Conservation (phyloP, 2,329 filamentous ascomycete species). For the Sphaerostilbella broomeana region DNA sequence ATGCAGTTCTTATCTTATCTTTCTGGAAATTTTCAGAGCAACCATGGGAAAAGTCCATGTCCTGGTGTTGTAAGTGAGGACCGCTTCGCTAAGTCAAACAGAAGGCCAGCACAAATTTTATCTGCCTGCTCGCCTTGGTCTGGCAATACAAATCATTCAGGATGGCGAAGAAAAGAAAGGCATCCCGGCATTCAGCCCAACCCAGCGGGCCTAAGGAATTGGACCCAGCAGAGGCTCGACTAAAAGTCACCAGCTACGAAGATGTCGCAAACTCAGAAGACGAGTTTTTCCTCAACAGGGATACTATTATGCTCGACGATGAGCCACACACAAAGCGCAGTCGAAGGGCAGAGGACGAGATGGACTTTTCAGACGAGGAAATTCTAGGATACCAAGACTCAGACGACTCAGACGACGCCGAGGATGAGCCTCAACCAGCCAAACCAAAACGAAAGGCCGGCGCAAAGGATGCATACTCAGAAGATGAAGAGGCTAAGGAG, state of each 20-base stretch:
- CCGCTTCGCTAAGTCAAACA: too few species aligned
- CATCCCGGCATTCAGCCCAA: slow-evolving; percentile 40
- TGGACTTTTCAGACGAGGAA: slow-evolving; percentile 58
- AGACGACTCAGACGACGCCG: slow-evolving; percentile 39
- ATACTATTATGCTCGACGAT: slow-evolving; percentile 81
- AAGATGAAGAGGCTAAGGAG: slow-evolving; percentile 54
- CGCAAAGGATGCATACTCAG: slow-evolving; percentile 26
- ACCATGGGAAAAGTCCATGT: slow-evolving; percentile 6
- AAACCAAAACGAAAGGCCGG: slow-evolving; percentile 19
- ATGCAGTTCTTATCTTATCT: slow-evolving; percentile 18
- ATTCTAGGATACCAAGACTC: slow-evolving; percentile 45
- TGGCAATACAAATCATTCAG: slow-evolving; percentile 10
- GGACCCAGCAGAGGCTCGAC: slow-evolving; percentile 52
- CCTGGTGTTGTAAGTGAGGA: background rate
- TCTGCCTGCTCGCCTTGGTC: too few species aligned
- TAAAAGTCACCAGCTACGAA: slow-evolving; percentile 61
- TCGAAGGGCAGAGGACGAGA: slow-evolving; percentile 63
- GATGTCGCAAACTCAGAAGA: slow-evolving; percentile 93
- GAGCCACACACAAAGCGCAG: slow-evolving; percentile 70
- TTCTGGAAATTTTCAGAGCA: slow-evolving; percentile 16
- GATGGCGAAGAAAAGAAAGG: slow-evolving; percentile 69
- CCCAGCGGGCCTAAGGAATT: slow-evolving; percentile 48
- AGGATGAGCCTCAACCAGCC: slow-evolving; percentile 24
- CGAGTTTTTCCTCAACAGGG: slow-evolving; percentile 81
- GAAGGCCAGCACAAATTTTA: too few species aligned